Base-by-base conservation (phyloP, 352 stramenopile species). In the Globisporangium acanthophoron region DNA sequence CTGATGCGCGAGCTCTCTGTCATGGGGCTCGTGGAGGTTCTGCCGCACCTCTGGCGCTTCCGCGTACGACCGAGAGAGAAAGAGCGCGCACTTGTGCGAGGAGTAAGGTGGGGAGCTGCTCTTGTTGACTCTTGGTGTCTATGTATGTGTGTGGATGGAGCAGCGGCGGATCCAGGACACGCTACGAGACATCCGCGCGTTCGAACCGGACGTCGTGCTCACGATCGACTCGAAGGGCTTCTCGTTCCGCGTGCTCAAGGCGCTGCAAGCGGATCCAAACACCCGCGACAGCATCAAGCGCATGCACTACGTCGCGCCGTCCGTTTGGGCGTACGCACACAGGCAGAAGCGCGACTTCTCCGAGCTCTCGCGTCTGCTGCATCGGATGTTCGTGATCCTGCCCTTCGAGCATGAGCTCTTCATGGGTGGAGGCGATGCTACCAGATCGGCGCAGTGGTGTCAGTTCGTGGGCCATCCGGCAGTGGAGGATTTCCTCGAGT, bases 181-280 rank as follows among this genome's bases (percentile, higher is more conserved):
- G 1, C 20, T 89, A 21, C 53, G 58, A 35, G 80, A 88, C 54
- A 88, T 92, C 54, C 45, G 69, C 0, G 52, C 52, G 5, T 81
- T 68, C 33, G 56, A 71, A 29, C 82, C 82, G 12, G 72, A 89
- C 35, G 53, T 88, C n/a, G 66, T 92, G 39, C 69, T 92, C 21
- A 85, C 82, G 9, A 87, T 92, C 56, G 82, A 92, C 67, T 90
- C 80, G 9, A 92, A 92, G 55, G 82, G 80, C 43, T 90, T 92
- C 60, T 75, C 66, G 9, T 89, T 90, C 57, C 74, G 80, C 37
- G 71, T 90, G 18, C 61, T 88, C 6, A 66, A 74, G 24, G 64
- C 62, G 27, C 55, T 92, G 9, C 63, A 75, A n/a, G 54, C 29
- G 0, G 62, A 74, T 20, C 54, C 53, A 3, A 43, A 61, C 50